Conservation (phyloP, 352 stramenopile genomes). For the Phytophthora tubulina region DNA sequence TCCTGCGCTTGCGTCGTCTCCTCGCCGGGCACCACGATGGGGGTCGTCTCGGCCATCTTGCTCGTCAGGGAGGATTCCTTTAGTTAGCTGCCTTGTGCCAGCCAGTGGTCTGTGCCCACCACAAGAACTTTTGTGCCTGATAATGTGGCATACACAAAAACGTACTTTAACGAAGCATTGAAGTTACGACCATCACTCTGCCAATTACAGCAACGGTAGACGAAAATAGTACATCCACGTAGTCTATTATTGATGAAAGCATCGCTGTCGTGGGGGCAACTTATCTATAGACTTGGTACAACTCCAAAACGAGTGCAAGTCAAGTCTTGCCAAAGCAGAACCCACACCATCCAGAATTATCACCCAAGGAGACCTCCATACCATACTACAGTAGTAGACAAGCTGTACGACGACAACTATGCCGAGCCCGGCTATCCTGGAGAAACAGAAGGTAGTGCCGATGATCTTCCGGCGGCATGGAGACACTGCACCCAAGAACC, state of each 20-base stretch:
- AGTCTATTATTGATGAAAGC: constrained; percentile 19
- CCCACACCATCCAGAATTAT: not conserved
- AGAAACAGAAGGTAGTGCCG: constrained; percentile 83
- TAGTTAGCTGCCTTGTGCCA: constrained; percentile 12
- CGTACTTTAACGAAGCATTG: constrained; percentile 25
- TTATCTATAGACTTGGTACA: constrained; percentile 26
- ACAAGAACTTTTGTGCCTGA: constrained; percentile 27
- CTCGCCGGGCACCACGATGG: constrained; percentile 42
- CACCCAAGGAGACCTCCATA: not conserved
- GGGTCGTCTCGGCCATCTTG: constrained; percentile 44
- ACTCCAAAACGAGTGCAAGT: not conserved
- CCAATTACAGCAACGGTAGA: not conserved
- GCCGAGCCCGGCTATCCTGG: constrained; percentile 65
- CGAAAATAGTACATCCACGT: constrained; percentile 16
- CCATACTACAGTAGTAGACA: not conserved
- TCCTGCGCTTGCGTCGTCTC: constrained; percentile 66
- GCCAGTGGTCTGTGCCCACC: constrained; percentile 9
- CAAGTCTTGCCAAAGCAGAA: constrained; percentile 12
- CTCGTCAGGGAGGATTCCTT: constrained; percentile 28
- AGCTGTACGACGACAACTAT: constrained; percentile 35
- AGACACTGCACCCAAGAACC: constrained; percentile 74
- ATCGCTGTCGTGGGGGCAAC: not conserved
- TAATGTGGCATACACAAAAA: constrained; percentile 10
- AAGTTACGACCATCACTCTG: constrained; percentile 36
- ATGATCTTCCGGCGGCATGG: constrained; percentile 85